A percentile compares a stretch with the other conserved stretches of the same genome.
Conservation (phyloP, 1,284 basidiomycete genomes). For the Mycosarcoma mackinlayi region DNA sequence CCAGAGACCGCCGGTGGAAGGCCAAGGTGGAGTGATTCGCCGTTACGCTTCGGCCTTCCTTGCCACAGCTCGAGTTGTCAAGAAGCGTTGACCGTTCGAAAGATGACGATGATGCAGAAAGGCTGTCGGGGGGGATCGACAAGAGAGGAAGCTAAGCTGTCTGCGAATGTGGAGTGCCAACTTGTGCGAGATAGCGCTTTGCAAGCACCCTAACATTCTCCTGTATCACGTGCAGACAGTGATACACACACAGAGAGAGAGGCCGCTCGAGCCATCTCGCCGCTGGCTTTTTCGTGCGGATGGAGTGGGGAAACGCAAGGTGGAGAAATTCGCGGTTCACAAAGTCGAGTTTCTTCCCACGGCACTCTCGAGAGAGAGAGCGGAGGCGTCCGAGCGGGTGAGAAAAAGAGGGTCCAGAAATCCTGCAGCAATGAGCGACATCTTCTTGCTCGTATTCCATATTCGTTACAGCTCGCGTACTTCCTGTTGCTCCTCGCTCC, state of each 20-base stretch:
- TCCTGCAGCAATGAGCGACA: neutral
- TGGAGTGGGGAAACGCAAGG: neutral
- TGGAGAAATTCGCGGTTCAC: conserved; percentile 6
- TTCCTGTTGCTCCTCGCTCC: neutral
- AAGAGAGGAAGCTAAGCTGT: no score
- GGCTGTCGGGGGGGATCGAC: no score
- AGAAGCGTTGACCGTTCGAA: no score
- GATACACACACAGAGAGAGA: neutral
- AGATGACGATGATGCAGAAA: no score
- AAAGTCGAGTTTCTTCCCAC: conserved; percentile 3
- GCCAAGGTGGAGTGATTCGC: no score
- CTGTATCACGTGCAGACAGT: conserved; percentile 25
- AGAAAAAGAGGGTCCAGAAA: conserved; percentile 19
- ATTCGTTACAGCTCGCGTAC: no score
- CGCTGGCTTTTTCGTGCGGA: conserved; percentile 22
- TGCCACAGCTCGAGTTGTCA: no score
- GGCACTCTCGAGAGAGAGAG: neutral
- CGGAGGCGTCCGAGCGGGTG: no score
- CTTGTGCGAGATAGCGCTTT: neutral
- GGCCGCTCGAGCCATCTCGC: conserved; percentile 23
- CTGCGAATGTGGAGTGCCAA: conserved; percentile 30
- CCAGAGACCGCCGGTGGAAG: no score
- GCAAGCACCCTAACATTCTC: neutral
- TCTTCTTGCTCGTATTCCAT: no score
- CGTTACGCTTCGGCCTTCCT: no score